A percentile compares a stretch with the other conserved stretches of the same genome.
phyloP scores from a whole-genome alignment of 2,329 filamentous ascomycete genomes.

The Talaromyces sp. region DNA sequence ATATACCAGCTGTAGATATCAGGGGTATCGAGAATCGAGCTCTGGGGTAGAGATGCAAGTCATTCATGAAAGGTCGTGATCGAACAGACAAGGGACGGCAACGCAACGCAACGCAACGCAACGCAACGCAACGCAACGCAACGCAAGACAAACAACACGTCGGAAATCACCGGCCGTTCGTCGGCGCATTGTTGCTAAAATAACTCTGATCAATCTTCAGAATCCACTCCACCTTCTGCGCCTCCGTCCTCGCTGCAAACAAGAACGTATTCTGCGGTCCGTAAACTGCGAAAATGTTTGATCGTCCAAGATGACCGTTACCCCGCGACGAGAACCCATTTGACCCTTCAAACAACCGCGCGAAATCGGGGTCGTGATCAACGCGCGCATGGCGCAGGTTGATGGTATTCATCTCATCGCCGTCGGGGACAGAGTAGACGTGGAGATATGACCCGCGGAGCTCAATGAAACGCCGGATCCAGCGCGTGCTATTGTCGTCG shows the following conservation, averaged over 20 bases:
- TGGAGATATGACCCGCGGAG: slow-evolving; percentile 87
- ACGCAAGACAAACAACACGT: not conserved
- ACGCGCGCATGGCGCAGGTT: slow-evolving; percentile 86
- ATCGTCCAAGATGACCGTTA: slow-evolving; percentile 38
- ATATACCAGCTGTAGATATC: not conserved
- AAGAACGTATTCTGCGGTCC: slow-evolving; percentile 92
- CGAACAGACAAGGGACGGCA: not conserved
- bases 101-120: not conserved
- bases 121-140: not conserved
- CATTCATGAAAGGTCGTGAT: not conserved
- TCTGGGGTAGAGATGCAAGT: not conserved
- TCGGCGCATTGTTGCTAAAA: slow-evolving; percentile 41
- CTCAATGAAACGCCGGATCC: slow-evolving; percentile 91
- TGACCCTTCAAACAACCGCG: slow-evolving; percentile 64
- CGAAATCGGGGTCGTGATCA: slow-evolving; percentile 84
- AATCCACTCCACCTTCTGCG: slow-evolving; percentile 96
- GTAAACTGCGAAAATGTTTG: slow-evolving; percentile 89
- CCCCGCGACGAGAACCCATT: slow-evolving; percentile 36
- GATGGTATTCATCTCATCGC: slow-evolving; percentile 85
- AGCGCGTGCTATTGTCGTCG: slow-evolving; percentile 68
- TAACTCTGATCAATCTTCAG: slow-evolving; percentile 85
- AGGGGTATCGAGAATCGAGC: slow-evolving; percentile 2
- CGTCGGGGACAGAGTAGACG: slow-evolving; percentile 77
- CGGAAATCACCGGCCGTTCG: slow-evolving; percentile 17
- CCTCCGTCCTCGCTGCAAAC: slow-evolving; percentile 82